A percentile compares a stretch with the other conserved stretches of the same genome.
Conservation (phyloP, 129 eudicot species). For the Flaveria linearis region DNA sequence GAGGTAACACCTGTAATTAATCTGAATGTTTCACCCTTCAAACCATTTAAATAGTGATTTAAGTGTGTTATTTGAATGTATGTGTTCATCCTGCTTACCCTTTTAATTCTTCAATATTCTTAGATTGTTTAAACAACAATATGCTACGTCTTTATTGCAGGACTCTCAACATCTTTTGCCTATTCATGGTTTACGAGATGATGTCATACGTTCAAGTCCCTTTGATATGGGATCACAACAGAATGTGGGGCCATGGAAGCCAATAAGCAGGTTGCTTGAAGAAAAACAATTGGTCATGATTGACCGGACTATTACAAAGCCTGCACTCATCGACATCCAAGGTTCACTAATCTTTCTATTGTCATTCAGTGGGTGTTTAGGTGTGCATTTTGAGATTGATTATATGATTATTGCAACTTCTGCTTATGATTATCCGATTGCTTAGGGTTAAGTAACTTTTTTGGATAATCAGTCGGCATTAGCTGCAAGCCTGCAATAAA, state of each 20-base stretch:
- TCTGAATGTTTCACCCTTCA: neutral
- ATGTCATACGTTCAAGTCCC: conserved; percentile 45
- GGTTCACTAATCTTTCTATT: conserved; percentile 37
- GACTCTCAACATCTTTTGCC: conserved; percentile 51
- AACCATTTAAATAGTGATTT: neutral
- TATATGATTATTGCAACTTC: neutral
- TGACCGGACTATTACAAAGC: conserved; percentile 39
- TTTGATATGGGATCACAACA: conserved; percentile 36
- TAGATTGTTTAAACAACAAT: too few species aligned
- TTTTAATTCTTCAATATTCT: neutral
- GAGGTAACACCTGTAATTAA: neutral
- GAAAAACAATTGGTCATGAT: conserved; percentile 37
- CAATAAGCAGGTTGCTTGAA: conserved; percentile 32
- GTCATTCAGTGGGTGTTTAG: neutral
- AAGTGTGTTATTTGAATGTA: too few species aligned
- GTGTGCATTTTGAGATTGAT: neutral
- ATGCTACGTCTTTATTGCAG: conserved; percentile 28
- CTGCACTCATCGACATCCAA: conserved; percentile 47
- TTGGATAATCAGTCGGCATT: neutral
- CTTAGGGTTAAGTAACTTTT: neutral
- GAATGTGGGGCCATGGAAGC: conserved; percentile 45
- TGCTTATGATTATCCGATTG: too few species aligned
- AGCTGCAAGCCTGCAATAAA: neutral
- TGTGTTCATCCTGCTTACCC: neutral
- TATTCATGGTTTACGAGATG: conserved; percentile 40